Conservation (phyloP, 177 flowering plant species). For the Viscum album region DNA sequence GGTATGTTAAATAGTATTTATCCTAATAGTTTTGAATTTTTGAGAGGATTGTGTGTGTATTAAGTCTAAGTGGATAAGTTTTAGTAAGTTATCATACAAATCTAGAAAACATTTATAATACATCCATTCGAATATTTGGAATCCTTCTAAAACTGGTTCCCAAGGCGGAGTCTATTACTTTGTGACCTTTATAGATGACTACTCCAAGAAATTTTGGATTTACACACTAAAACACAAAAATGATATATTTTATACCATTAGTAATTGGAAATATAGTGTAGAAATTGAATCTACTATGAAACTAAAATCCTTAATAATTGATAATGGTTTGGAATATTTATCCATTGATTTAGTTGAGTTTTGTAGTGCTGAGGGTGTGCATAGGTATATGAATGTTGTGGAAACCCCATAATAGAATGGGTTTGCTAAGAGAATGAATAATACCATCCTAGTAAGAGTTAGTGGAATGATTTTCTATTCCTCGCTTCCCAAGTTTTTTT, state of each 20-base stretch:
- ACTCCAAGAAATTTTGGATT: neutral
- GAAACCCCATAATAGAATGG: conserved; percentile 1
- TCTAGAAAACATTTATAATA: neutral
- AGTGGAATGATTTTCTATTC: neutral
- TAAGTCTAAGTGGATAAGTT: neutral
- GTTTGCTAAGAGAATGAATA: neutral
- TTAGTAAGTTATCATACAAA: neutral
- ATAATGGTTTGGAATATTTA: neutral
- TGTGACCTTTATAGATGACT: neutral
- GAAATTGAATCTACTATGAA: neutral
- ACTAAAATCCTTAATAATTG: neutral
- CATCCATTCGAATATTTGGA: neutral
- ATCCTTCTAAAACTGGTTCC: neutral
- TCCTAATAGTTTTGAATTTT: too few relatives aligned
- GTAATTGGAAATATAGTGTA: neutral
- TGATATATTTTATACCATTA: neutral
- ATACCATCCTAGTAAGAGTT: neutral
- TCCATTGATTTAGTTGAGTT: neutral
- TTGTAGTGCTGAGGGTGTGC: neutral
- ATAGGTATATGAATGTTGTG: neutral
- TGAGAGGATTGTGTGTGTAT: neutral
- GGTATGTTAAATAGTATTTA: too few relatives aligned
- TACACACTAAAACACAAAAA: neutral
- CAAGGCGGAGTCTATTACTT: neutral
- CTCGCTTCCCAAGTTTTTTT: too few relatives aligned